Conservation (phyloP, 805 yeast species). For the Ogataea trehalophila region DNA sequence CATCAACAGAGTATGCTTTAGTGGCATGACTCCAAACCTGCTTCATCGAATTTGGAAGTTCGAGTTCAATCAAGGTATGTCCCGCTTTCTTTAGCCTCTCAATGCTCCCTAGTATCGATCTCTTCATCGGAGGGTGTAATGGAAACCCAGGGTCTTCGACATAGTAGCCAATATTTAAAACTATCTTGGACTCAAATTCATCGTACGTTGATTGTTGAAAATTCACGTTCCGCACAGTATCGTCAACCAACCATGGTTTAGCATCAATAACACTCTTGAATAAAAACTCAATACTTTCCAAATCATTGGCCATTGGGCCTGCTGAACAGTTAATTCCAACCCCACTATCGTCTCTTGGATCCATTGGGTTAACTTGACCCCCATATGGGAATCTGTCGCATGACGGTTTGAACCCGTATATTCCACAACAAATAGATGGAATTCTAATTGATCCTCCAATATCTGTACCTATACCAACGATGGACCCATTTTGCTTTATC, state of each 20-base stretch:
- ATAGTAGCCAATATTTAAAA: constrained; percentile 46
- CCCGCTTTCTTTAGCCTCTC: constrained; percentile 33
- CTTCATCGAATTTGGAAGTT: background rate
- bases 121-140: constrained; percentile 50
- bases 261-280: constrained; percentile 29
- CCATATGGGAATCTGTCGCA: constrained; percentile 24
- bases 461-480: constrained; percentile 57
- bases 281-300: constrained; percentile 45
- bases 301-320: constrained; percentile 48
- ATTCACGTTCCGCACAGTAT: constrained; percentile 37
- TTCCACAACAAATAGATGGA: constrained; percentile 54
- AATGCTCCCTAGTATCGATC: constrained; percentile 34
- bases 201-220: constrained; percentile 31
- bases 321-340: constrained; percentile 27
- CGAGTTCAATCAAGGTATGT: constrained; percentile 39
- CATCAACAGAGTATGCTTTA: background rate
- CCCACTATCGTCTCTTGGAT: constrained; percentile 19
- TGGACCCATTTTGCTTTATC: constrained; percentile 49
- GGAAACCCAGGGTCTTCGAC: constrained; percentile 50
- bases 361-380: constrained; percentile 20
- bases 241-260: constrained; percentile 42
- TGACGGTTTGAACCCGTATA: constrained; percentile 51
- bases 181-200: constrained; percentile 20
- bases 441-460: constrained; percentile 58
- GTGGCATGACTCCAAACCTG: constrained; percentile 1